phyloP scores from a whole-genome alignment of 441 rosid species.

The Erodium chrysanthum region DNA sequence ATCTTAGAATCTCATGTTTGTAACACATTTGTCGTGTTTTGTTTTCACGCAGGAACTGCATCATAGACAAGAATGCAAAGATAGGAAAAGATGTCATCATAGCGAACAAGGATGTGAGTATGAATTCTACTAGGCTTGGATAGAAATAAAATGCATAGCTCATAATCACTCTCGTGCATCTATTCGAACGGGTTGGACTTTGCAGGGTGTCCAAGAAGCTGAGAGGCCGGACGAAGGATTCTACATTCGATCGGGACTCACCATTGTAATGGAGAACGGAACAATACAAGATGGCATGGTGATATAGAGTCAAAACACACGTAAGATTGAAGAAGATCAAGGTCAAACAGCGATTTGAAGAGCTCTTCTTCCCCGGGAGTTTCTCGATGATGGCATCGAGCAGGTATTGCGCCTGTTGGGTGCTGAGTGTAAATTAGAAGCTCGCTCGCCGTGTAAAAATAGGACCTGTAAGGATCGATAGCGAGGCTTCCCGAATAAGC shows the following conservation, averaged over 20 bases:
- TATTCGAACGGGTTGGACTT: background rate
- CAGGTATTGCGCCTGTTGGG: no score
- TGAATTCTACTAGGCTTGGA: background rate
- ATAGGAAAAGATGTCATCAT: slow-evolving; percentile 70
- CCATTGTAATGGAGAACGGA: slow-evolving; percentile 70
- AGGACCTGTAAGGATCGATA: no score
- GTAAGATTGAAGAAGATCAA: background rate
- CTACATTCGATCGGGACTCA: slow-evolving; percentile 73
- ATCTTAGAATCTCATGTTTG: background rate
- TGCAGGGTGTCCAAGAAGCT: slow-evolving; percentile 77
- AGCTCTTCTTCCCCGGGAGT: background rate
- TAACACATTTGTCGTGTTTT: background rate
- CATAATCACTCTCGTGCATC: no score
- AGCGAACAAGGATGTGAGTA: slow-evolving; percentile 58
- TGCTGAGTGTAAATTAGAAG: no score
- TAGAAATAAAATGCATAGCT: no score
- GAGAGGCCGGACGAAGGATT: slow-evolving; percentile 76
- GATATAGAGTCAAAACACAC: slow-evolving; percentile 28
- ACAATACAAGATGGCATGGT: slow-evolving; percentile 66
- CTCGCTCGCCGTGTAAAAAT: no score
- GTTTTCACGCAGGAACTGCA: slow-evolving; percentile 49
- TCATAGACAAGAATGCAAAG: slow-evolving; percentile 81
- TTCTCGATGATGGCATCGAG: background rate
- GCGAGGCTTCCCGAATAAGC: no score
- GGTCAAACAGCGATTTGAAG: background rate